These are phyloP conservation scores for Solanum paucissectum DNA, from an alignment of 257 asterid genomes.

Conservation along the genomic window DNA sequence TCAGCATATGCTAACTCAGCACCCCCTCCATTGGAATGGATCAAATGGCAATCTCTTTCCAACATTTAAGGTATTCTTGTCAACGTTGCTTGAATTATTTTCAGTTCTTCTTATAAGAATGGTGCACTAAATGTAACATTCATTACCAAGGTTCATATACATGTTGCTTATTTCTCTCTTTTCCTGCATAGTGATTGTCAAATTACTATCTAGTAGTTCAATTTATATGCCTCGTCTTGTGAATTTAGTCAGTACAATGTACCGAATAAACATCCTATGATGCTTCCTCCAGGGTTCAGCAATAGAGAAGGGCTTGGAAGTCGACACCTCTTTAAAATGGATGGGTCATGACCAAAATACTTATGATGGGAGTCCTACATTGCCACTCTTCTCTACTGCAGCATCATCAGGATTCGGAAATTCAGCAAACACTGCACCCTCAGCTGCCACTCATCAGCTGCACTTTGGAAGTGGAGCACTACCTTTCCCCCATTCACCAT, in stretches of 20 bases:
- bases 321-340: slow-evolving; percentile 35
- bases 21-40: slow-evolving; percentile 34
- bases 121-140: background rate
- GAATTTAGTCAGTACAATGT: background rate
- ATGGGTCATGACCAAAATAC: slow-evolving; percentile 18
- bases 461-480: slow-evolving; percentile 17
- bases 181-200: background rate
- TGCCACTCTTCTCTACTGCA: slow-evolving; percentile 62
- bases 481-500: slow-evolving; percentile 22
- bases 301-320: slow-evolving; percentile 45
- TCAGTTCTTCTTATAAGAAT: background rate
- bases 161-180: background rate
- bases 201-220: background rate
- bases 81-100: background rate
- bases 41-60: slow-evolving; percentile 30
- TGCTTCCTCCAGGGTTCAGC: slow-evolving; percentile 48
- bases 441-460: slow-evolving; percentile 29
- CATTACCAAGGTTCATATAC: background rate
- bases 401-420: slow-evolving; percentile 97
- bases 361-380: slow-evolving; percentile 18
- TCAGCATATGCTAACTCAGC: slow-evolving; percentile 14
- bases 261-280: background rate
- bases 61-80: slow-evolving; percentile 33
- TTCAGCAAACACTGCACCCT: slow-evolving; percentile 14
- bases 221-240: background rate